Evolutionary conservation across 164 flowering plant genomes (phyloP).

Genomic region (Berberis vulgaris): DNA sequence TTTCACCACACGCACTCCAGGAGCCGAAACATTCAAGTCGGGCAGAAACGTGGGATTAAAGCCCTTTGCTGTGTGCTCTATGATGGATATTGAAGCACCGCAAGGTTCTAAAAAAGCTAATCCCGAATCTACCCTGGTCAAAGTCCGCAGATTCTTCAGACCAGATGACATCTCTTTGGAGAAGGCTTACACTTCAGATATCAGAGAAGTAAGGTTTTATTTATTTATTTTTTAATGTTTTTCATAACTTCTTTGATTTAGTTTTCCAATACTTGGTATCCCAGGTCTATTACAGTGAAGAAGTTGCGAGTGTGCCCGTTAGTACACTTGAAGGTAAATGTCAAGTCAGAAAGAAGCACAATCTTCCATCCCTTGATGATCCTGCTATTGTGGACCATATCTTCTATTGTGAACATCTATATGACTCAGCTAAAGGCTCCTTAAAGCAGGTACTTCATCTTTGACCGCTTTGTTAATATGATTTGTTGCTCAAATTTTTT

Average conservation of each 20-base stretch:
- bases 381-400: constrained; percentile 57
- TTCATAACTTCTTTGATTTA: neutral
- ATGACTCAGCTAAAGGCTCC: constrained; percentile 72
- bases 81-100: constrained; percentile 42
- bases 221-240: neutral
- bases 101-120: constrained; percentile 29
- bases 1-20: constrained; percentile 29
- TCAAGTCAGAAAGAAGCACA: constrained; percentile 64
- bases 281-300: constrained; percentile 85
- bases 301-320: constrained; percentile 32
- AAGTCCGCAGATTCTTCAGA: constrained; percentile 75
- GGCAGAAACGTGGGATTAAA: constrained; percentile 85
- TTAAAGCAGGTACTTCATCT: constrained; percentile 57
- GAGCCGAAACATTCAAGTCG: constrained; percentile 43
- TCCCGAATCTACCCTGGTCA: constrained; percentile 29
- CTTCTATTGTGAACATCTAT: constrained; percentile 74
- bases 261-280: neutral
- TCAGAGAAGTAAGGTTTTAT: constrained; percentile 55
- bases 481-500: neutral
- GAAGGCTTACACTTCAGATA: constrained; percentile 78
- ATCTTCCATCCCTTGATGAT: constrained; percentile 35
- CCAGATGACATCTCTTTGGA: constrained; percentile 85
- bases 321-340: constrained; percentile 68
- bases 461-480: neutral
- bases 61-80: constrained; percentile 73